A percentile compares a stretch with the other conserved stretches of the same genome.
These are phyloP conservation scores for Teratosphaeria gauchensis DNA, from an alignment of 2,329 filamentous ascomycete genomes.

Conservation along the genomic window DNA sequence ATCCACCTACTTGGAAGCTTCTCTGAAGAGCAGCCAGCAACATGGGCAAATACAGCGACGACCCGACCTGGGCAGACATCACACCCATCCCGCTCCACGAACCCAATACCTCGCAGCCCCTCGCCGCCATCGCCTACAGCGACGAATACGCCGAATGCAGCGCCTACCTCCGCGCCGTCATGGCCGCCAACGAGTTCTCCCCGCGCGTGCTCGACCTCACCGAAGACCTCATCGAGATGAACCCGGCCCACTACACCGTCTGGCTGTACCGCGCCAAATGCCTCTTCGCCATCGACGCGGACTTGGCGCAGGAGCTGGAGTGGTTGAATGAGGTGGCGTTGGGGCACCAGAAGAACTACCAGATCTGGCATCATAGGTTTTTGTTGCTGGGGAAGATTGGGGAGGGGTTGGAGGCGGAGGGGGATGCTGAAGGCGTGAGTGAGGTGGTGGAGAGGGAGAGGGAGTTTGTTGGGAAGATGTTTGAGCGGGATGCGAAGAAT, in stretches of 20 bases:
- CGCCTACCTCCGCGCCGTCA: constrained; percentile 85
- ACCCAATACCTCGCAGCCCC: constrained; percentile 63
- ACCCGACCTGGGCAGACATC: constrained; percentile 76
- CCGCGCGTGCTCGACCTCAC: constrained; percentile 71
- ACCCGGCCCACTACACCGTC: constrained; percentile 95
- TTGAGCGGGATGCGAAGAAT: constrained; percentile 83
- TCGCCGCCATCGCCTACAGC: constrained; percentile 88
- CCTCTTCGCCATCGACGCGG: constrained; percentile 55
- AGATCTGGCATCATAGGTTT: constrained; percentile 74
- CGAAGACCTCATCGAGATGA: constrained; percentile 81
- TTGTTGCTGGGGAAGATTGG: constrained; percentile 41
- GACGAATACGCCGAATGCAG: constrained; percentile 87
- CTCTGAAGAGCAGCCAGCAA: neutral
- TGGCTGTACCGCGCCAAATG: constrained; percentile 90
- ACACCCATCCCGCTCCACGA: constrained; percentile 59
- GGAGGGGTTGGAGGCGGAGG: neutral
- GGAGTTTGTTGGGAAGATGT: constrained; percentile 69
- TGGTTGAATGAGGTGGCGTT: constrained; percentile 84
- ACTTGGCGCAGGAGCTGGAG: constrained; percentile 60
- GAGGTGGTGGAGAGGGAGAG: constrained; percentile 42
- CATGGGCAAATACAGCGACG: constrained; percentile 47
- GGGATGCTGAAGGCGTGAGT: neutral
- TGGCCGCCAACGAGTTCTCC: constrained; percentile 78
- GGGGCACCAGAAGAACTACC: constrained; percentile 90
- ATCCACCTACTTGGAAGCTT: neutral